phyloP scores from a whole-genome alignment of 139 green algal species.

The Chlamydomonas sphaeroides region DNA sequence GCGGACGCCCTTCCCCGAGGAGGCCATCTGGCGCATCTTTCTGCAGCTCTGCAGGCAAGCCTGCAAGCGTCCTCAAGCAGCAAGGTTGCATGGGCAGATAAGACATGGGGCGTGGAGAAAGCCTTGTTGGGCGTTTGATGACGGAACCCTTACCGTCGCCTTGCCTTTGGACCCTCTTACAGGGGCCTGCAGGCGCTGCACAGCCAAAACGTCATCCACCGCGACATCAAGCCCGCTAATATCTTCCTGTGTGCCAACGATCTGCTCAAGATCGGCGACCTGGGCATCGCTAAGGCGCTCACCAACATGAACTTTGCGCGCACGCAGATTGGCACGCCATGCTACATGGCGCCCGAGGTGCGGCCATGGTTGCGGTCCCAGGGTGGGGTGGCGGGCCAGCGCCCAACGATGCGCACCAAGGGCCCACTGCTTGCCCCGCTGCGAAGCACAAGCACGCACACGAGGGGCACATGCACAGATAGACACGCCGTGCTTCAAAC shows the following conservation, averaged over 20 bases:
- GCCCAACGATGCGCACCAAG: no score
- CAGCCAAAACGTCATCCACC: constrained; percentile 77
- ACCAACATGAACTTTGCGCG: constrained; percentile 71
- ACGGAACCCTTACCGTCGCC: no score
- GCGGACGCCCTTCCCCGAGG: constrained; percentile 75
- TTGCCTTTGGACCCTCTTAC: not conserved
- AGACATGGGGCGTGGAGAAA: no score
- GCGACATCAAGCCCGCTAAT: constrained; percentile 84
- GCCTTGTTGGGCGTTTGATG: no score
- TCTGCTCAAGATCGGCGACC: constrained; percentile 84
- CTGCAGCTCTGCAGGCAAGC: constrained; percentile 70
- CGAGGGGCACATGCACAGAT: no score
- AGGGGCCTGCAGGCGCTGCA: constrained; percentile 80
- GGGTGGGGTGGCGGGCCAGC: no score
- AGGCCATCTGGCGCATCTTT: constrained; percentile 85
- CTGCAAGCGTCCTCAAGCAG: no score
- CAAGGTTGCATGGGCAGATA: no score
- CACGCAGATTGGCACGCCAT: constrained; percentile 83
- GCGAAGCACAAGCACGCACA: no score
- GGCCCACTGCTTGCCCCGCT: no score
- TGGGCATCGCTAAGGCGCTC: constrained; percentile 84
- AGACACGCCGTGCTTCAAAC: no score
- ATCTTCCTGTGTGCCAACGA: constrained; percentile 76
- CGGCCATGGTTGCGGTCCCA: no score
- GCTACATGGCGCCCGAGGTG: constrained; percentile 88